Evolutionary conservation across 75 land plant species (phyloP).

Genomic region (Pinus albicaulis): DNA sequence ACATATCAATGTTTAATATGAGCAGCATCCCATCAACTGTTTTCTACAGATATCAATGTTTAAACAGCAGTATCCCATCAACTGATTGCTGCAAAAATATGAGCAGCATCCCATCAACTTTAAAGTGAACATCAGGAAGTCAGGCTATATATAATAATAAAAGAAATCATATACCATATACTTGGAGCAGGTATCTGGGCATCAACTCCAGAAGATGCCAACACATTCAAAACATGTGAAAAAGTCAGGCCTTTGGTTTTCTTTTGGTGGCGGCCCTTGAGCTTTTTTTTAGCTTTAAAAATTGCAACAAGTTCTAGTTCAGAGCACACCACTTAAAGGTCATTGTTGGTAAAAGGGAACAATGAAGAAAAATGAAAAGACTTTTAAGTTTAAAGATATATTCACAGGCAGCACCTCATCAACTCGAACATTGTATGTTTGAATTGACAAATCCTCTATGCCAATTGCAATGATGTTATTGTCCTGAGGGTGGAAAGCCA

Average conservation of each 20-base stretch:
- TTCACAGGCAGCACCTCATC: conserved; percentile 30
- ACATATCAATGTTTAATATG: too few relatives aligned
- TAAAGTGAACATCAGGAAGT: neutral
- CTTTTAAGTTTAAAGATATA: neutral
- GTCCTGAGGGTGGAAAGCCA: conserved; percentile 62
- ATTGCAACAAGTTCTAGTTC: too few relatives aligned
- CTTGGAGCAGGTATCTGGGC: too few relatives aligned
- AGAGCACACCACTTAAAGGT: too few relatives aligned
- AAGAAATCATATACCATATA: conserved; percentile 23
- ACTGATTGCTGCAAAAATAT: too few relatives aligned
- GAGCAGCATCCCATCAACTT: too few relatives aligned
- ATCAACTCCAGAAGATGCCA: conserved; percentile 71
- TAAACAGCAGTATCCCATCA: too few relatives aligned
- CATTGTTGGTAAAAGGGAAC: neutral
- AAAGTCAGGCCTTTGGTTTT: conserved; percentile 71
- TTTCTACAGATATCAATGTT: too few relatives aligned
- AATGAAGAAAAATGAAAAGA: too few relatives aligned
- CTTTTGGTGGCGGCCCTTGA: conserved; percentile 60
- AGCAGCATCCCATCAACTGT: too few relatives aligned
- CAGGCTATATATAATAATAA: neutral
- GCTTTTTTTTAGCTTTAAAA: conserved; percentile 29
- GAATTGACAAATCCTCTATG: conserved; percentile 61
- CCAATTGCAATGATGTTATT: conserved; percentile 66
- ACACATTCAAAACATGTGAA: conserved; percentile 49
- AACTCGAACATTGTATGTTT: conserved; percentile 48